Evolutionary conservation across 371 early-diverging fungal genomes (phyloP).

Genomic region (Batrachochytrium dendrobatidis): DNA sequence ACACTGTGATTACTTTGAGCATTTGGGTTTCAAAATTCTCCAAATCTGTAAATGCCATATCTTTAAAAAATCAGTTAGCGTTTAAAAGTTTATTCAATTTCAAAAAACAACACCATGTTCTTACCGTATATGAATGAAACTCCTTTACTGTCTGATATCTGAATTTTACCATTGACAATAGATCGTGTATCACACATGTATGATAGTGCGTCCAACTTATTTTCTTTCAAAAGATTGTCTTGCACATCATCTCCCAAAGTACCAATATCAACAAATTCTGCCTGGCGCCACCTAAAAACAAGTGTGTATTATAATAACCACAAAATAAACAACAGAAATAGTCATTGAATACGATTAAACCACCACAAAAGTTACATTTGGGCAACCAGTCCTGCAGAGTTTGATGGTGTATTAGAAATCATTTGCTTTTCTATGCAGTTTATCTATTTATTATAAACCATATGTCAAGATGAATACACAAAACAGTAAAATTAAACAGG

Average conservation of each 20-base stretch:
- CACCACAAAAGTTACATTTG: no score
- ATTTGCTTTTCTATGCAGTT: no score
- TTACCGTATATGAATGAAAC: slow-evolving; percentile 39
- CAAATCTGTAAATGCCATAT: slow-evolving; percentile 38
- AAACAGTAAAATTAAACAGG: no score
- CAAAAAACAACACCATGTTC: background rate
- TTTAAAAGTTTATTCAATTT: background rate
- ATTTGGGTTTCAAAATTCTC: slow-evolving; percentile 32
- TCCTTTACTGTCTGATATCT: slow-evolving; percentile 31
- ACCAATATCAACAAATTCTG: slow-evolving; percentile 27
- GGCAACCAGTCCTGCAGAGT: no score
- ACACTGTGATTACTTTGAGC: slow-evolving; percentile 35
- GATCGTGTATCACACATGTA: slow-evolving; percentile 10
- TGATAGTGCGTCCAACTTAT: slow-evolving; percentile 11
- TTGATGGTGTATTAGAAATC: no score
- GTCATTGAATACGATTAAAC: no score
- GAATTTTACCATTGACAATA: slow-evolving; percentile 20
- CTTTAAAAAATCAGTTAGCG: slow-evolving; percentile 12
- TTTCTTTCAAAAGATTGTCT: slow-evolving; percentile 9
- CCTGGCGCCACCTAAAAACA: slow-evolving; percentile 19
- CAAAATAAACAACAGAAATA: no score
- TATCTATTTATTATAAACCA: no score
- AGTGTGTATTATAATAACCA: no score
- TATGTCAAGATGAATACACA: no score
- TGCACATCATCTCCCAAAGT: slow-evolving; percentile 7